Evolutionary conservation across 2,329 filamentous ascomycete genomes (phyloP).

Genomic region (Xylaria sp.): DNA sequence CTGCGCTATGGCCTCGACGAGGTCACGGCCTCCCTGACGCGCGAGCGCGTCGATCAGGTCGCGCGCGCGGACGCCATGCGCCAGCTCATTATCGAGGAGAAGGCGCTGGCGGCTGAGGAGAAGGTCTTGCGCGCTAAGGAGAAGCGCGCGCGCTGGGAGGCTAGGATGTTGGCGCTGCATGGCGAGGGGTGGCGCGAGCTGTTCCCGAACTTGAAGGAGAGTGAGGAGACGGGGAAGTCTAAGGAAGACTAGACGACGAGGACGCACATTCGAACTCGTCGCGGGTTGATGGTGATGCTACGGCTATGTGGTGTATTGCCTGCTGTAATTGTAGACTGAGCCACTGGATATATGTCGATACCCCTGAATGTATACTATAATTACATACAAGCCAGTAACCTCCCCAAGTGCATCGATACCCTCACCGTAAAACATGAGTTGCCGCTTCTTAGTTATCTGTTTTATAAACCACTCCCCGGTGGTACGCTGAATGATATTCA

Average conservation of each 20-base stretch:
- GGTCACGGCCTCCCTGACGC: slow-evolving; percentile 12
- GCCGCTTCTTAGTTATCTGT: too few relatives aligned
- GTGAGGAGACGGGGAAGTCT: background rate
- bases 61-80: slow-evolving; percentile 42
- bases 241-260: background rate
- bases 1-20: slow-evolving; percentile 22
- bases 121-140: slow-evolving; percentile 19
- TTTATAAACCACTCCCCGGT: too few relatives aligned
- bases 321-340: too few relatives aligned
- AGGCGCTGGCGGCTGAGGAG: slow-evolving; percentile 33
- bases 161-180: slow-evolving; percentile 28
- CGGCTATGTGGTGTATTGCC: too few relatives aligned
- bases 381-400: too few relatives aligned
- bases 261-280: too few relatives aligned
- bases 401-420: too few relatives aligned
- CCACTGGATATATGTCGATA: too few relatives aligned
- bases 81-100: slow-evolving; percentile 35
- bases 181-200: slow-evolving; percentile 31
- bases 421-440: too few relatives aligned
- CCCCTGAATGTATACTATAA: too few relatives aligned
- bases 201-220: slow-evolving; percentile 16
- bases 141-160: slow-evolving; percentile 31
- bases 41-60: slow-evolving; percentile 34
- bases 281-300: too few relatives aligned
- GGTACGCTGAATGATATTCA: too few relatives aligned